A percentile compares a stretch with the other conserved stretches of the same genome.
These are phyloP conservation scores for Zymoseptoria ardabiliae DNA, from an alignment of 2,329 filamentous ascomycete genomes.

Conservation along the genomic window DNA sequence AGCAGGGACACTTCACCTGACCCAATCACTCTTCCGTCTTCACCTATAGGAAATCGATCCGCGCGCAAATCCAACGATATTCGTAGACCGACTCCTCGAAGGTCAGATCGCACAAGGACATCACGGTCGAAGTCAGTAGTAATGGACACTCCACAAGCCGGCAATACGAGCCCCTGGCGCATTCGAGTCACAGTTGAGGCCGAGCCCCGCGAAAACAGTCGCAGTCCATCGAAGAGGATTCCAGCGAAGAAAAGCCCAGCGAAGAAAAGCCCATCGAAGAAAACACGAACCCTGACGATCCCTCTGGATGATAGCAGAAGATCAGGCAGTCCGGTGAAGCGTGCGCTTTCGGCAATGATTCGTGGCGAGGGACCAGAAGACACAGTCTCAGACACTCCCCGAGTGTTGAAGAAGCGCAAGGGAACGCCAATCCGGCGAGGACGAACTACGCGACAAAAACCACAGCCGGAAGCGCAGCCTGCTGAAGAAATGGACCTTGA, in stretches of 20 bases:
- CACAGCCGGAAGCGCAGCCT: background rate
- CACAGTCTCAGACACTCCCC: constrained; percentile 6
- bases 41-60: constrained; percentile 20
- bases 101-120: background rate
- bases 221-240: constrained; percentile 17
- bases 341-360: background rate
- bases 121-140: constrained; percentile 40
- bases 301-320: background rate
- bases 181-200: constrained; percentile 46
- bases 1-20: constrained; percentile 28
- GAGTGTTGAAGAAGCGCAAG: constrained; percentile 21
- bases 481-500: background rate
- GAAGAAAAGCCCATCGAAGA: constrained; percentile 10
- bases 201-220: constrained; percentile 30
- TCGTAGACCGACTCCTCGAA: constrained; percentile 21
- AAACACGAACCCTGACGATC: background rate
- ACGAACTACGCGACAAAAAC: constrained; percentile 1
- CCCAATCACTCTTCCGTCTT: constrained; percentile 28
- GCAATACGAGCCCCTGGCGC: constrained; percentile 39
- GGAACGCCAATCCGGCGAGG: constrained; percentile 20
- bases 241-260: constrained; percentile 16
- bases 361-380: constrained; percentile 1
- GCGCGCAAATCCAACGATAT: constrained; percentile 29
- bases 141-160: constrained; percentile 34
- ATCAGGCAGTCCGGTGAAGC: constrained; percentile 5